Base-by-base conservation (phyloP, 805 yeast genomes). In the Candida boleticola region DNA sequence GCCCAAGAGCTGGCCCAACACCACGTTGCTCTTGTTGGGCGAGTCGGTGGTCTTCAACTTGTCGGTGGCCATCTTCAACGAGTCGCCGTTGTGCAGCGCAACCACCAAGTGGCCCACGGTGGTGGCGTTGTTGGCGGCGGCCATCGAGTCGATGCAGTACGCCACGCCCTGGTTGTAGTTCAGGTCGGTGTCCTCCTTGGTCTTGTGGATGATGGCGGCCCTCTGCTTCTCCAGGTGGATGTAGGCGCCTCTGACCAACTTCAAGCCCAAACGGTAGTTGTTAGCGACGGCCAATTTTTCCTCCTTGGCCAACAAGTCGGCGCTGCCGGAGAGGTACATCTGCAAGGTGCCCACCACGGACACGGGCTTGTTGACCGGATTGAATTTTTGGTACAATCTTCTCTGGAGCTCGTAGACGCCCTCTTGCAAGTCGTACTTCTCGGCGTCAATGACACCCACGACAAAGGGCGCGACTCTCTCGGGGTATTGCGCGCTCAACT, bases 191-290 rank as follows among this genome's bases (percentile, higher is more conserved):
- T 79, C 90, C 39, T 68, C 73, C 65, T 92, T 90, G 23, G 89
- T 77, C 48, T 73, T 69, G 66, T 83, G 92, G 46, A 90, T 88
- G 16, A 87, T 83, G 4, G 63, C 51, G 39, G 57, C 50, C 57
- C 97, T 75, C 49, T 83, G 73, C 27, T 85, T 77, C 68, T 90
- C 98, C 4, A 95, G 80, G 60, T 90, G 97, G 46, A 90, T 80
- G 69, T 90, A 90, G 13, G 98, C 98, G 50, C 98, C 98, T 64
- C 98, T 80, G 14, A 90, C 98, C 42, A 90, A 75, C 64, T 90
- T 90, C 71, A 89, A 71, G 17, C 96, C 97, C 43, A 89, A 66
- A 57, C 85, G 77, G 64, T 90, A 90, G 41, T 65, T 61, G 40
- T 77, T 74, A 42, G 73, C 60, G 44, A 65, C 51, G 14, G 97